Conservation (phyloP, 2,329 filamentous ascomycete species). For the Alternaria sp. region DNA sequence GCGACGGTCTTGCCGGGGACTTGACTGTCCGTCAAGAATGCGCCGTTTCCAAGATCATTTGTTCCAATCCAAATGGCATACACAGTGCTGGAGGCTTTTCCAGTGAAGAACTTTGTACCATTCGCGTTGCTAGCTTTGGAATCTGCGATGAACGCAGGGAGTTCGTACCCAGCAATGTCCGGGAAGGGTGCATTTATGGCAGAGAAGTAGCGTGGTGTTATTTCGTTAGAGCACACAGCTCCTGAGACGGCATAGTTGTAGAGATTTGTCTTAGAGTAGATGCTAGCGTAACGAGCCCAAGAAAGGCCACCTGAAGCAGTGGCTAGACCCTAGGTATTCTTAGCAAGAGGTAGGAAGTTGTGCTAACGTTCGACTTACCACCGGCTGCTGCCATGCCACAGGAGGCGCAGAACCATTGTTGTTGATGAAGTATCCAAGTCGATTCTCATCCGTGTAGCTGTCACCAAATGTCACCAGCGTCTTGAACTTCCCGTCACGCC, state of each 20-base stretch:
- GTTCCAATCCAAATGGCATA: conserved; percentile 84
- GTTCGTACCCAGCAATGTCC: conserved; percentile 58
- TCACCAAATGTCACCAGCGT: conserved; percentile 76
- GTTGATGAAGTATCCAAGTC: conserved; percentile 68
- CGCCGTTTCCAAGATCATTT: conserved; percentile 75
- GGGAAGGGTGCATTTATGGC: conserved; percentile 66
- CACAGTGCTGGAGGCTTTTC: conserved; percentile 67
- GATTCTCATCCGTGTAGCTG: conserved; percentile 78
- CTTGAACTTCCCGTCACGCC: conserved; percentile 61
- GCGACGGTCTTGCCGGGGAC: conserved; percentile 65
- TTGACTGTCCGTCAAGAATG: conserved; percentile 72
- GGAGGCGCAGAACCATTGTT: conserved; percentile 68
- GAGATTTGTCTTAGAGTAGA: conserved; percentile 63
- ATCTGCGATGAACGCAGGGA: conserved; percentile 59
- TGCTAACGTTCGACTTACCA: conserved; percentile 42
- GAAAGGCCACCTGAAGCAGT: conserved; percentile 71
- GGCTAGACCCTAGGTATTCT: conserved; percentile 49
- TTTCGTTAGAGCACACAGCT: conserved; percentile 74
- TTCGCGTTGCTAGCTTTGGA: conserved; percentile 42
- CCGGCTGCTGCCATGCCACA: conserved; percentile 62
- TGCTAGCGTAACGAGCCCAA: conserved; percentile 73
- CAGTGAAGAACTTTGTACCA: conserved; percentile 54
- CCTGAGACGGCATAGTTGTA: conserved; percentile 77
- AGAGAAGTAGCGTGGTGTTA: conserved; percentile 65
- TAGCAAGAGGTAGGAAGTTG: conserved; percentile 2